Evolutionary conservation across 345 rosid species (phyloP), one percentile per base, ranked within the genome.

Genomic region (Salix suchowensis): DNA sequence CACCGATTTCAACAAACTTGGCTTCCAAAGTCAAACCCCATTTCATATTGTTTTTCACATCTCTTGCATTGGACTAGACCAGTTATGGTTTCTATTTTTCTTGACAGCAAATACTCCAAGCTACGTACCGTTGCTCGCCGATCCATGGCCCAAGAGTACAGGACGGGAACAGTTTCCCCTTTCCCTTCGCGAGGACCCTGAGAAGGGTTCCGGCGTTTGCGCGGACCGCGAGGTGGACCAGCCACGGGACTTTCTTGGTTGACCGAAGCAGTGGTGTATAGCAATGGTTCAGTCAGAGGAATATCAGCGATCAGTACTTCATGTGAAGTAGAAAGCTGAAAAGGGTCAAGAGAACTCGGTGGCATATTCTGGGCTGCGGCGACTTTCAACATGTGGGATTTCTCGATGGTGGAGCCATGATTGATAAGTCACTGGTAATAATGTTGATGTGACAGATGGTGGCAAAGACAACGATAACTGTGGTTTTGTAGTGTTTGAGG

Each of bases 101-200:
- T 79, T 4, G 91, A 70, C 19, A 81, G 54, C 40, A 95, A 82
- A 67, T 81, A 46, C 24, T 74, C 80, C 19, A 91, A 19, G 52
- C 74, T 82, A 8, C 86, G 86, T 18, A 93, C 86, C 14, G 37
- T 76, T 70, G 92, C 97, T 13, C 91, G 85, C 14, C 40, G 39
- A 1, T 73, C 79, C 2, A 91, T 89, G 21, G 97, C 92, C 98
- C 98, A 92, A 0, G 91, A 92, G 71, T 40, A 89, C n/a, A 91
- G 91, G 6, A 87, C 80, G 0, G 82, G 76, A 1, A 91, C 83
- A 7, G 65, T 79, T 23, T 84, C 83, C n/a, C 76, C 71, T 65
- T 80, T 87, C 30, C 86, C 87, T 15, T 76, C 76, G 3, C 84
- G 65, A 0, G 75, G 80, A 0, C 52, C 21, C 61, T 74, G 82